These are phyloP conservation scores for Porphyrellus cyaneotinctus DNA, from an alignment of 768 basidiomycete species.

Conservation along the genomic window DNA sequence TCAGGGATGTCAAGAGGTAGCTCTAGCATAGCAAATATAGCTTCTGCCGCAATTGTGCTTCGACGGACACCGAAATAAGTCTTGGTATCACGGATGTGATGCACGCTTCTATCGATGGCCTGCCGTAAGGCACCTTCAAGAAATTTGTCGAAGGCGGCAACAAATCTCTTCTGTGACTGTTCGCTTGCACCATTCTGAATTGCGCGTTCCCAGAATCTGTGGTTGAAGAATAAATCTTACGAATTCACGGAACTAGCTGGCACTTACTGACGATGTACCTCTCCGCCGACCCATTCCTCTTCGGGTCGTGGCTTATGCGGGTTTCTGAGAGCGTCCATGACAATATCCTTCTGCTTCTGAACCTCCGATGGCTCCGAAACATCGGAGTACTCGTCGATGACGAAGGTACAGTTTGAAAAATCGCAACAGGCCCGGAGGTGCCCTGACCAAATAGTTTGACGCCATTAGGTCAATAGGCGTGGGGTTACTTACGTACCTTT, in stretches of 20 bases:
- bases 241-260: background rate
- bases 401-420: background rate
- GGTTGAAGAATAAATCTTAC: too few species aligned
- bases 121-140: background rate
- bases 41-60: background rate
- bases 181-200: background rate
- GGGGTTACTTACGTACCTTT: background rate
- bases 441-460: background rate
- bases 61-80: background rate
- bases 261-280: background rate
- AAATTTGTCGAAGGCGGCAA: background rate
- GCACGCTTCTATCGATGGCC: background rate
- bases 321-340: background rate
- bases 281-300: background rate
- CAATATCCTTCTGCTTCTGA: background rate
- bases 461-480: too few species aligned
- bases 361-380: background rate
- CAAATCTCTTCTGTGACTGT: background rate
- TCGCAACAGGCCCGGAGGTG: background rate
- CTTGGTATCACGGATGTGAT: background rate
- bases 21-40: background rate
- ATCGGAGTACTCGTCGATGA: background rate
- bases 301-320: background rate
- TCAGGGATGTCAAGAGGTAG: background rate
- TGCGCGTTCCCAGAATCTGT: background rate